Evolutionary conservation across 306 rosid species (phyloP).

Genomic region (Medicago ruthenica): DNA sequence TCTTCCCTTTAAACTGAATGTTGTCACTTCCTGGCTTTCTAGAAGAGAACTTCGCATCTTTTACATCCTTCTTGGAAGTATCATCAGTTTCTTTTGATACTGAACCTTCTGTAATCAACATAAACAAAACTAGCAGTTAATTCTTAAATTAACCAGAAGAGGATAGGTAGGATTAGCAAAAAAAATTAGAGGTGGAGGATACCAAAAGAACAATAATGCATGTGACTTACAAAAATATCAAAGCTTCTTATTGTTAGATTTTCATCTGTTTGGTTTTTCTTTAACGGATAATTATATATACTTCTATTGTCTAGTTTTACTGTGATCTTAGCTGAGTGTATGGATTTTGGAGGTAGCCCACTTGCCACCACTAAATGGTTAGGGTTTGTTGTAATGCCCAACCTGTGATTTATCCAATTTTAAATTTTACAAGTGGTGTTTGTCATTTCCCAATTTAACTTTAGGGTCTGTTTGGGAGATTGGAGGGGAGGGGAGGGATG

Average conservation of each 20-base stretch:
- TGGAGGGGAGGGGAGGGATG: no score
- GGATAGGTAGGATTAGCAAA: background rate
- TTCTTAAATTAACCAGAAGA: conserved; percentile 24
- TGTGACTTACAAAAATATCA: background rate
- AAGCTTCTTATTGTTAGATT: background rate
- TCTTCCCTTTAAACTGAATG: conserved; percentile 73
- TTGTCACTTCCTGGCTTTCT: conserved; percentile 53
- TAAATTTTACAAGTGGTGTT: no score
- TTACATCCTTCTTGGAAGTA: conserved; percentile 43
- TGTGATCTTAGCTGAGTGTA: background rate
- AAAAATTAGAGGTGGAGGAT: background rate
- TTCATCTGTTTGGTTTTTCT: background rate
- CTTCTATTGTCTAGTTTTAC: background rate
- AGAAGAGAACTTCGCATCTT: conserved; percentile 44
- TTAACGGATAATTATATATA: background rate
- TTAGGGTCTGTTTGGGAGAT: no score
- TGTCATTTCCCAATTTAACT: no score
- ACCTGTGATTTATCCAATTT: no score
- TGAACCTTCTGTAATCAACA: conserved; percentile 47
- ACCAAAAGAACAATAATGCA: background rate
- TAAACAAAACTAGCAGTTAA: conserved; percentile 1
- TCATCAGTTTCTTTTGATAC: conserved; percentile 55
- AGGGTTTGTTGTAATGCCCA: no score
- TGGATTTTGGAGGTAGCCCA: no score
- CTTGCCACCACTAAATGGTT: no score